A percentile compares a stretch with the other conserved stretches of the same genome.
Evolutionary conservation across 352 stramenopile species (phyloP).

Genomic region (Pythium apleroticum): DNA sequence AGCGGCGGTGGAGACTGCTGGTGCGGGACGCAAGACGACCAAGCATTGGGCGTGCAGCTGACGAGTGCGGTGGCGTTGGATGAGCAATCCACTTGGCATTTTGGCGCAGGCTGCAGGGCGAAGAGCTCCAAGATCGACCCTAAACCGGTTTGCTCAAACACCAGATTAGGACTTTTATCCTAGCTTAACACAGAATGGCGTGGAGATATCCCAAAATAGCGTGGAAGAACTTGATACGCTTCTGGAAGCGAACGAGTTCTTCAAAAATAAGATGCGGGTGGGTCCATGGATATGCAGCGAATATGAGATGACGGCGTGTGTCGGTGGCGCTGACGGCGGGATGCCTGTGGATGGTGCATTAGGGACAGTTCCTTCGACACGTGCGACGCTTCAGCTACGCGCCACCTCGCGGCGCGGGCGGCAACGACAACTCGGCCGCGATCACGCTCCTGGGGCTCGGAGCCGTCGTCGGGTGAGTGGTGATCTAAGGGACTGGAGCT

Average conservation of each 20-base stretch:
- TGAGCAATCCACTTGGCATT: slow-evolving; percentile 3
- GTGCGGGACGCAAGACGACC: slow-evolving; percentile 23
- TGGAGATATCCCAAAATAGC: neutral
- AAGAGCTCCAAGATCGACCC: slow-evolving; percentile 5
- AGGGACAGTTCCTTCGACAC: slow-evolving; percentile 32
- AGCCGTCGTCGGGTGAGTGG: slow-evolving; percentile 55
- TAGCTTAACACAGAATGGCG: neutral
- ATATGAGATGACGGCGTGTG: neutral
- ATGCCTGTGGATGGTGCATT: neutral
- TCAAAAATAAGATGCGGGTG: slow-evolving; percentile 13
- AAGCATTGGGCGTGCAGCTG: slow-evolving; percentile 18
- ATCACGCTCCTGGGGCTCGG: slow-evolving; percentile 73
- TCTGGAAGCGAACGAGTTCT: slow-evolving; percentile 14
- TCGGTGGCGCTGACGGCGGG: slow-evolving; percentile 4
- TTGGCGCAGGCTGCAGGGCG: neutral
- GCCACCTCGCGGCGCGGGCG: slow-evolving; percentile 54
- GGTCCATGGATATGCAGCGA: slow-evolving; percentile 3
- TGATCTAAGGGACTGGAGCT: neutral
- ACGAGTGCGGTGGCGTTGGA: slow-evolving; percentile 1
- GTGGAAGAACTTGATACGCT: slow-evolving; percentile 14
- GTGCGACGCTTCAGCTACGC: slow-evolving; percentile 66
- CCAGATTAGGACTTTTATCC: slow-evolving; percentile 20
- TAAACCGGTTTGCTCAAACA: slow-evolving; percentile 32
- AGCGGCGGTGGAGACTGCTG: slow-evolving; percentile 24
- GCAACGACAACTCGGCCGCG: slow-evolving; percentile 79